Conservation (phyloP, 306 rosid genomes). For the Dryas drummondii region DNA sequence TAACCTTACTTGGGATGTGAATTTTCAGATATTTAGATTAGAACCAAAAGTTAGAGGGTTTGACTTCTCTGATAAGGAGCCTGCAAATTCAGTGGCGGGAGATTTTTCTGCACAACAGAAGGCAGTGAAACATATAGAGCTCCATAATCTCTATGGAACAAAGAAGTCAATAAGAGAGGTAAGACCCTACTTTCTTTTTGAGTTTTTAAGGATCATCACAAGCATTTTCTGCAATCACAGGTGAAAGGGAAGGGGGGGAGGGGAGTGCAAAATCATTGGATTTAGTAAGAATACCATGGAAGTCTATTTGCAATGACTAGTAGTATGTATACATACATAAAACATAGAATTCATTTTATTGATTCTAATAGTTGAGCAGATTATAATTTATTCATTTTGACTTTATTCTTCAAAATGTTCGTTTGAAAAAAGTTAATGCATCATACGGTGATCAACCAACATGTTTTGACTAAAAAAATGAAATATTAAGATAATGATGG, state of each 20-base stretch:
- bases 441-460: neutral
- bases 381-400: neutral
- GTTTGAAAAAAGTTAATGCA: neutral
- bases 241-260: neutral
- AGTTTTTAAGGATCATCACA: neutral
- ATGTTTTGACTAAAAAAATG: neutral
- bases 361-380: neutral
- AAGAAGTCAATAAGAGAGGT: conserved; percentile 55
- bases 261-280: neutral
- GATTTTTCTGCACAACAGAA: conserved; percentile 40
- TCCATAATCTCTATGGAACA: conserved; percentile 53
- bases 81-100: conserved; percentile 31
- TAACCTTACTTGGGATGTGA: conserved; percentile 1
- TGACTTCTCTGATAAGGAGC: conserved; percentile 36
- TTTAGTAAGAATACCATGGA: neutral
- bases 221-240: neutral
- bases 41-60: conserved; percentile 66
- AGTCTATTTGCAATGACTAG: neutral
- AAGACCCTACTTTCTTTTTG: neutral
- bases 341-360: neutral
- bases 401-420: no score
- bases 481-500: neutral
- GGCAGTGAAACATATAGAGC: conserved; percentile 25
- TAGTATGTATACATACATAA: neutral
- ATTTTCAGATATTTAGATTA: conserved; percentile 72